Base-by-base conservation (phyloP, 2,329 filamentous ascomycete species). In the Pseudogymnoascus sp. region DNA sequence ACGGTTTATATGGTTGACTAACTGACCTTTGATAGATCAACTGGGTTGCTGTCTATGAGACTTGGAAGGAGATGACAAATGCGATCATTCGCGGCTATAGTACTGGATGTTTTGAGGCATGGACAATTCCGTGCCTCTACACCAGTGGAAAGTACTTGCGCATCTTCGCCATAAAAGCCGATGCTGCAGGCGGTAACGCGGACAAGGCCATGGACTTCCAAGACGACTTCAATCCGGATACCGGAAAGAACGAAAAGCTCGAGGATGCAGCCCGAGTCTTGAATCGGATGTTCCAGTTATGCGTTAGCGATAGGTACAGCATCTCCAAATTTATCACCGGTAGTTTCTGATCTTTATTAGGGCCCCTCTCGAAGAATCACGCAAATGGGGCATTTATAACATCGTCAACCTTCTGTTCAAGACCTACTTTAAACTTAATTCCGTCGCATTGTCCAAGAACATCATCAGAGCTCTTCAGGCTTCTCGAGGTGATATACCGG, bases 331-430 rank as follows among this genome's bases (percentile, higher is more conserved):
- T 38, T 28, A 38, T 38, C 5, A 62, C 31, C 16, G 40, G 26
- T 62, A 53, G 59, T 37, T 16, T 43, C n/a, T 67, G 59, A 63
- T 61, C 26, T 35, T 26, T 7, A 50, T 62, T 70, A 93, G 91
- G 75, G 89, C 90, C 65, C 87, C 89, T 12, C 79, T 97, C 50
- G 87, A 92, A 71, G 89, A 96, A 70, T 97, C 93, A 7, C 87
- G 95, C 62, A 99, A 98, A 84, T 99, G 95, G 95, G 96, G 91
- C 6, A 90, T 96, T 59, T 99, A 99, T 78, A 93, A 92, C 75
- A 88, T 93, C 68, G 91, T 93, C 72, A 98, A 96, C 73, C 83
- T 99, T 6, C 81, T 97, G 12, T 99, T 99, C 84, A 98, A 98
- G 77, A 98, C 93, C 1, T 97, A 98, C 75, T 99, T 99, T 80